Conservation (phyloP, 306 rosid species). For the Vachellia pachyceras region DNA sequence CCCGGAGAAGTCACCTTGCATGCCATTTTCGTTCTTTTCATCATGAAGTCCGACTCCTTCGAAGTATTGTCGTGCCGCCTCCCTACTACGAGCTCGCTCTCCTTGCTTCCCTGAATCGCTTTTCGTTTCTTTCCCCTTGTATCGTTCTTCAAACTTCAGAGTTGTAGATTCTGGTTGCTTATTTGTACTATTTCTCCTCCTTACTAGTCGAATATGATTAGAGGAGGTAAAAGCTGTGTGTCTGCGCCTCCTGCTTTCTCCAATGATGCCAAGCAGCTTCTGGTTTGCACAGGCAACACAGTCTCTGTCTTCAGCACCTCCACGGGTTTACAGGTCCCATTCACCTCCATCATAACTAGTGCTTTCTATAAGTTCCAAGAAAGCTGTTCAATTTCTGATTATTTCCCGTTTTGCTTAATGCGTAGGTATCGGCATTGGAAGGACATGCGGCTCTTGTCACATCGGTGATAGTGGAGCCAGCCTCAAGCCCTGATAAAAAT, state of each 20-base stretch:
- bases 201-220: constrained; percentile 43
- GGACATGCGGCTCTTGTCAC: constrained; percentile 77
- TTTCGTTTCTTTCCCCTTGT: background rate
- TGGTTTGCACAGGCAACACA: constrained; percentile 63
- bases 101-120: background rate
- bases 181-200: background rate
- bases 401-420: background rate
- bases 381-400: background rate
- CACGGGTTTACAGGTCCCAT: constrained; percentile 65
- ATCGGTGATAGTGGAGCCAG: constrained; percentile 68
- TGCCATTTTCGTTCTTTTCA: background rate
- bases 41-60: background rate
- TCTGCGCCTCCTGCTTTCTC: constrained; percentile 79
- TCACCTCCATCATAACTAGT: background rate
- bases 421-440: constrained; percentile 57
- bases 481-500: constrained; percentile 45
- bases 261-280: constrained; percentile 72
- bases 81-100: background rate
- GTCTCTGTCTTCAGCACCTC: constrained; percentile 81
- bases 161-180: background rate
- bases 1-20: background rate
- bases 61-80: constrained; percentile 27
- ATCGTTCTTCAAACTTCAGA: background rate
- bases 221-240: constrained; percentile 78
- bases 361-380: background rate